Base-by-base conservation (phyloP, 257 asterid species). In the Nicotiana attenuata region DNA sequence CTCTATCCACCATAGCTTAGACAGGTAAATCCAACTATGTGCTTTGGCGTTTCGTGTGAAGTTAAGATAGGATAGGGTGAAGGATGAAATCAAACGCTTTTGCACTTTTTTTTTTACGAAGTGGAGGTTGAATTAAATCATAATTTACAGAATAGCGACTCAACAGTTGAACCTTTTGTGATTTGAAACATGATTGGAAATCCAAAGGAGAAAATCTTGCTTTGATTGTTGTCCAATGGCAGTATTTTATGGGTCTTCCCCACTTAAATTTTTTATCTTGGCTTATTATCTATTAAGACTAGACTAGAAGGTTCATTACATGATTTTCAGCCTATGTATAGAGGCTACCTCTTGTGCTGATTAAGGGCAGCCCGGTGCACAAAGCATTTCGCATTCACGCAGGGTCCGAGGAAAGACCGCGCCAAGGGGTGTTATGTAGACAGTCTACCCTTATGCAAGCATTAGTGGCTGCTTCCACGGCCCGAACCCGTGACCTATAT, bases 1-100 rank as follows among this genome's bases (percentile, higher is more conserved):
- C 90, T 88, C 93, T 90, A 92, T 89, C 93, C 90, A 88, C 90
- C 96, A 93, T 93, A 93, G 91, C 96, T 92, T 96, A 90, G 89
- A 78, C 59, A 66, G 84, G 89, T 92, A 92, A 87, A 89, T 90
- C 95, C 97, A 92, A 89, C 95, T 94, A 41, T 9, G 97, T 91
- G 90, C 86, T 86, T 88, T 92, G 96, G 95, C 92, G 81, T 88
- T 82, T 89, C 88, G 80, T 84, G 75, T 84, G 81, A 81, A 85
- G 87, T 87, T 86, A 85, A 86, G 78, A 59, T 59, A 77, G 3
- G 13, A 41, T 41, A 41, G 50, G 47, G 47, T 38, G 47, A 41
- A 41, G 3, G 50, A 41, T 41, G 13, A 9, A 41, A 41, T 41
- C 13, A 41, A 41, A 9, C 50, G 50, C 13, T 41, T 8, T 41